Percentiles rank a stretch among this genome's conserved stretches.
Conservation (phyloP, 306 rosid genomes). For the Rosa rugosa region DNA sequence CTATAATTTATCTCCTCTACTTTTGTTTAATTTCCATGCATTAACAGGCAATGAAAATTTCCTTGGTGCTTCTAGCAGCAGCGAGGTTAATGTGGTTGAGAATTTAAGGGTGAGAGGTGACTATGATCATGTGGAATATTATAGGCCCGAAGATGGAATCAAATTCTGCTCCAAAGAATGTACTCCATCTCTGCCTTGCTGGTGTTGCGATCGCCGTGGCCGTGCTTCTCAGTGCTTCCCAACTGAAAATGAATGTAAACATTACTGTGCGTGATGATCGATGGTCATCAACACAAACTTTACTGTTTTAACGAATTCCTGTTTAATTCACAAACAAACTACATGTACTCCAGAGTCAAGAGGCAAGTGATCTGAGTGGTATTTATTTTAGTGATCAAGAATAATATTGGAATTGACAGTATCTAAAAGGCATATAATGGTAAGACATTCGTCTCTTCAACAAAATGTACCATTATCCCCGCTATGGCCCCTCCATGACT, state of each 20-base stretch:
- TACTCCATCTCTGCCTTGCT: not conserved
- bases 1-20: not conserved
- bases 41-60: not conserved
- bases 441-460: not conserved
- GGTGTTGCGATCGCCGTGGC: not conserved
- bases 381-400: not conserved
- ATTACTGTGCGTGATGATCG: not conserved
- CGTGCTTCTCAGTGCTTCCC: not conserved
- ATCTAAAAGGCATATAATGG: not conserved
- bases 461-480: not conserved
- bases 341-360: not conserved
- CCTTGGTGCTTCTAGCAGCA: not conserved
- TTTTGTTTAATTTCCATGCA: not conserved
- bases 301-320: not conserved
- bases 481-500: not conserved
- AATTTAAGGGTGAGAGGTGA: not conserved
- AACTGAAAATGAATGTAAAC: not conserved
- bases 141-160: not conserved
- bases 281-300: not conserved
- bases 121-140: not conserved
- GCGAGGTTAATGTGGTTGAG: not conserved
- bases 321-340: not conserved
- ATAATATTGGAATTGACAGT: not conserved
- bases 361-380: not conserved
- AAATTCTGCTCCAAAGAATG: not conserved